phyloP scores from a whole-genome alignment of 2,329 filamentous ascomycete genomes.

The Eurotiales sp. region DNA sequence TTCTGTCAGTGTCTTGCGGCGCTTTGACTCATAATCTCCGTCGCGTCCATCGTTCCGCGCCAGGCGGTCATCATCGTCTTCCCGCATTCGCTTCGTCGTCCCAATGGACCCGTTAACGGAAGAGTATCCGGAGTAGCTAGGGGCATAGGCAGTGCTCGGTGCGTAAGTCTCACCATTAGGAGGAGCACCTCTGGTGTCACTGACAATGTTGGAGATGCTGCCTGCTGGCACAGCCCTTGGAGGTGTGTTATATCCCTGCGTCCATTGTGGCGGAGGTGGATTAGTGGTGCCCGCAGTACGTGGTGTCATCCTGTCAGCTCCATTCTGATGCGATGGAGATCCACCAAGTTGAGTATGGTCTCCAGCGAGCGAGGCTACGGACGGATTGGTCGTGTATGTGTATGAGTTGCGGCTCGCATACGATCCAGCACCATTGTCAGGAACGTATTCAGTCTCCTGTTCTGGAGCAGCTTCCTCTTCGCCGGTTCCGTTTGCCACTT shows the following conservation, averaged over 20 bases:
- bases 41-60: constrained; percentile 59
- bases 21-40: constrained; percentile 65
- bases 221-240: constrained; percentile 68
- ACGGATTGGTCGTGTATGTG: constrained; percentile 66
- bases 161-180: constrained; percentile 65
- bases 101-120: constrained; percentile 62
- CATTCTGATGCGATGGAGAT: constrained; percentile 73
- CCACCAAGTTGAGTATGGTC: constrained; percentile 76
- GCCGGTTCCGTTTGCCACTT: constrained; percentile 54
- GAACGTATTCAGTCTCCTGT: constrained; percentile 74
- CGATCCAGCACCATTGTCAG: constrained; percentile 69
- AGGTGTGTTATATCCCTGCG: constrained; percentile 72
- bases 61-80: constrained; percentile 65
- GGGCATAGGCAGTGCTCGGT: constrained; percentile 61
- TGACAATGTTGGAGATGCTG: constrained; percentile 86
- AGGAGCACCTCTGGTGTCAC: constrained; percentile 65
- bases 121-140: constrained; percentile 56
- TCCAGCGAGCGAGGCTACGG: constrained; percentile 62
- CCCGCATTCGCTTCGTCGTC: constrained; percentile 59
- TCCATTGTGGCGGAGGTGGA: constrained; percentile 70
- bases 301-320: constrained; percentile 80
- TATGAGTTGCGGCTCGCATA: constrained; percentile 70
- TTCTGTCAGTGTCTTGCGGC: constrained; percentile 73
- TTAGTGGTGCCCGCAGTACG: constrained; percentile 66
- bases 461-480: constrained; percentile 72